Conservation (phyloP, 2,329 filamentous ascomycete species). For the Claviceps pazoutovae region DNA sequence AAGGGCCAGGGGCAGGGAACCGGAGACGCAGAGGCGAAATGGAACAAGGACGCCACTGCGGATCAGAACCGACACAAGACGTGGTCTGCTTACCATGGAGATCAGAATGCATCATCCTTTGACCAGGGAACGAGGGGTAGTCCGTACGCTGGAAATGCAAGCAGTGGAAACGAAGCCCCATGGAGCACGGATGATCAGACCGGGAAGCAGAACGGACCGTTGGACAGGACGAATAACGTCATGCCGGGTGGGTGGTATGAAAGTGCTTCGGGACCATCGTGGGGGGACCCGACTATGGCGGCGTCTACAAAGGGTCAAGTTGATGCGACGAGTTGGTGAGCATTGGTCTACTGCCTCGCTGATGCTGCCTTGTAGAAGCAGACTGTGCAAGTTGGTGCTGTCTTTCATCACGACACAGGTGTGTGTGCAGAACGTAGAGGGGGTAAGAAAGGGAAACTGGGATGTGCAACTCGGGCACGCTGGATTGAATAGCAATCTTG, state of each 20-base stretch:
- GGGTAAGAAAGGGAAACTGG: no score
- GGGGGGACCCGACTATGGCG: slow-evolving; percentile 19
- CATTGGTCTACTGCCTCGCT: no score
- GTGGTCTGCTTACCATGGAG: background rate
- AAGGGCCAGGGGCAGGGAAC: background rate
- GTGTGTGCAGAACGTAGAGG: no score
- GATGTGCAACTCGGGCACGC: no score
- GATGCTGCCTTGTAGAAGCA: no score
- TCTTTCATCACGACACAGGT: no score
- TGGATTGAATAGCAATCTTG: no score
- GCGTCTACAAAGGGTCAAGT: slow-evolving; percentile 17
- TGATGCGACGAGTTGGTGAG: background rate
- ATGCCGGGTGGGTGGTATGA: slow-evolving; percentile 20
- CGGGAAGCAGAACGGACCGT: background rate
- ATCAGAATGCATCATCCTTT: background rate
- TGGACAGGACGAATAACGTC: slow-evolving; percentile 11
- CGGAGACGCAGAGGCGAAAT: background rate
- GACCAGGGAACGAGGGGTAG: background rate
- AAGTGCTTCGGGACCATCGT: slow-evolving; percentile 6
- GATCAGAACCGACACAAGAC: background rate
- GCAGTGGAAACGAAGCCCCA: background rate
- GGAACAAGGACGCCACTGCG: background rate
- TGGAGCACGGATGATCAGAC: background rate
- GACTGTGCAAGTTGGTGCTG: no score
- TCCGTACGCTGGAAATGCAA: background rate